Evolutionary conservation across 441 rosid genomes (phyloP), one percentile per base, ranked within the genome.

Genomic region (Cnidoscolus chayamansa): DNA sequence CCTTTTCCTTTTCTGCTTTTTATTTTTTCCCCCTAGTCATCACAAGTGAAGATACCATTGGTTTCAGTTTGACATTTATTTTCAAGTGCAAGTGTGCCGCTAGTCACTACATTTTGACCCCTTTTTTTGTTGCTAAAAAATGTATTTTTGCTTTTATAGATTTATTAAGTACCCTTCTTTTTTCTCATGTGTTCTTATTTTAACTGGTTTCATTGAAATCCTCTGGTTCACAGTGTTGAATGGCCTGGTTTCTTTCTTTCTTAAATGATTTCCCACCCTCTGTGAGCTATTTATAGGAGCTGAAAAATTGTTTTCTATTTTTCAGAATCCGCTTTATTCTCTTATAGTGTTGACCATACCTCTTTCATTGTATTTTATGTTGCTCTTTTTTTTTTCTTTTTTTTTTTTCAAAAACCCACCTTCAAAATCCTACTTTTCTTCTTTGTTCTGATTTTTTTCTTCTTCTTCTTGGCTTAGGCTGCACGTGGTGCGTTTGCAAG

Each of bases 401-500:
- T 10, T 55, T 40, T n/a, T 7, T 17, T n/a, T 30, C 9, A 11
- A 8, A 4, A 32, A 7, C 7, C 17, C 56, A 15, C 31, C 17
- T 7, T 49, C 11, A 25, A 25, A 25, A 25, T 25, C 25, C 25
- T 25, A 25, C 25, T 25, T 25, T 19, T 35, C 1, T 63, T 17
- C 53, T 30, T 32, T 37, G 7, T 15, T n/a, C 11, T 16, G 6
- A 30, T n/a, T 60, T 59, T 11, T 63, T n/a, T 17, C 16, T 62
- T 19, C 7, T 10, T 51, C 31, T 37, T 17, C 20, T 10, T 13
- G 12, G 10, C 25, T 35, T 20, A 72, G 75, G 73, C 11, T 78
- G 82, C 31, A 61, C 83, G 31, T 94, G 96, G 96, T 94, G 98
- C 75, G 88, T 88, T 43, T 94, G 98, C 85, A 94, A 88, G 75